Base-by-base conservation (phyloP, 805 yeast species). In the Candida mattraensis region DNA sequence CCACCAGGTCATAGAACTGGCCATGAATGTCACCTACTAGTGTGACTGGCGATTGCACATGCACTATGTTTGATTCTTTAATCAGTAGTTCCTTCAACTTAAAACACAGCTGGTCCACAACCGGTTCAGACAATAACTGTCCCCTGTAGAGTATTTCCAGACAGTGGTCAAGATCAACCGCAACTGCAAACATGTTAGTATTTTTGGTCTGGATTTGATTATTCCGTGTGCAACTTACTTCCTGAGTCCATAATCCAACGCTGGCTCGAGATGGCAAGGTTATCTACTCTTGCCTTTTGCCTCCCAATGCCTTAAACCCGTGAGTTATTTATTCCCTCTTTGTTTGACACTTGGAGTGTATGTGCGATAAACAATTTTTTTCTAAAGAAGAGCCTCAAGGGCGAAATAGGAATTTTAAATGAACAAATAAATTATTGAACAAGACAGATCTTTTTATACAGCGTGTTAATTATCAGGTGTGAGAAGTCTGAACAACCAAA, bases 11-110 rank as follows among this genome's bases (percentile, higher is more conserved):
- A 58, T 89, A 94, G 55, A 86, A 93, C 61, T 93, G 99, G 7
- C 98, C 99, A 53, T 93, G 99, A 29, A 93, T 91, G 56, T 93
- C 99, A 2, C 99, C 99, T 4, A 93, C 97, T 6, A 93, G 87
- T 0, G 98, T 87, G 8, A 93, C 87, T 1, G 99, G 99, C 2
- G 94, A 76, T 22, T 69, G 67, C 6, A 93, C 69, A 28, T 87
- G 83, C 32, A 91, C 87, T 23, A 93, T 94, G 55, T 93, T 93
- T 42, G 95, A 83, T 48, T 87, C 95, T 24, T 70, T 65, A 13
- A 89, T 70, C 32, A 93, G 69, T 42, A 84, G 76, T 38, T 88
- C 93, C 60, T 89, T 93, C 47, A 89, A 67, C 48, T 83, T 84
- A 55, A 79, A 81, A 54, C 96, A 87, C 10, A 85, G 61, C 23